Evolutionary conservation across 441 rosid genomes (phyloP), one percentile per base, ranked within the genome.

Genomic region (Capsella rubella): DNA sequence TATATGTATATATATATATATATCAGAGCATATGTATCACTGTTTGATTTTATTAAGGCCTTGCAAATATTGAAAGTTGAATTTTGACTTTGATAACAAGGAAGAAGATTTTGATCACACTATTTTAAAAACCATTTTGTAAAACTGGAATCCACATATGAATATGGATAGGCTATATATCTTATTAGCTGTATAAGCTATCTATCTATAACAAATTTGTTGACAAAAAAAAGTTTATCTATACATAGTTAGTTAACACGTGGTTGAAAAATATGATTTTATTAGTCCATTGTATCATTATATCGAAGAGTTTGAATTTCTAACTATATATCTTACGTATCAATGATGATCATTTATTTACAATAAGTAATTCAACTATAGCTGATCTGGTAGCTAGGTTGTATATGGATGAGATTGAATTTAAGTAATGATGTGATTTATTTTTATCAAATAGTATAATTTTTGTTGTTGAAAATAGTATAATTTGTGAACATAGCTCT

Each of bases 91-190:
- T 57, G 11, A 28, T 57, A 43, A 21, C 25, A 1, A 21, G 25
- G 25, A 21, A 57, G 46, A 65, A 50, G 43, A 49, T 65, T 21
- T 47, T 16, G 18, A 8, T 13, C 43, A 9, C 21, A 9, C 21
- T 4, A 32, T 35, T 53, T 51, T 21, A 1, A 32, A 21, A 16
- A 62, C 18, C 49, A 10, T 8, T 71, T 43, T 6, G 25, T 5
- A 59, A 59, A 69, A 46, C n/a, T 51, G 27, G 39, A 43, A 64
- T 43, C 40, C 46, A 46, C 49, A 34, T 73, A 52, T 69, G 25
- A 52, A 57, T 16, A 8, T 8, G 43, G 42, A 61, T 55, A 55
- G 39, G 51, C 11, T 73, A 21, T 21, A 21, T 1, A 55, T 55
- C 31, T 25, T n/a, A 32, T 42, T 52, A 62, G 27, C 8, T 31